Evolutionary conservation across 495 filamentous ascomycete genomes (phyloP).

Genomic region (Darksidea phi): DNA sequence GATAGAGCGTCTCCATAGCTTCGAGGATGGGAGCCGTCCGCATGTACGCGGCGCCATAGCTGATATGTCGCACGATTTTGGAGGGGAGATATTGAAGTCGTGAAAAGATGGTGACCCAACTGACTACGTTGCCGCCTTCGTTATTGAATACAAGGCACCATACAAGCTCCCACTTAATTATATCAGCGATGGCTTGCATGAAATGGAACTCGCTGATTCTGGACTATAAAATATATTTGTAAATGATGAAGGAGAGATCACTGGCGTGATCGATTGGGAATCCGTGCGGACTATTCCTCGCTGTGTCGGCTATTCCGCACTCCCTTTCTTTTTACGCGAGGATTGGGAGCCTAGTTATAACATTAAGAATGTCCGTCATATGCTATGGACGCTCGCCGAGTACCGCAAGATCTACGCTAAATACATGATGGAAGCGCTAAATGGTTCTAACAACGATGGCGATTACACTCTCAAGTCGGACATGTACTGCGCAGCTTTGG

Average conservation of each 20-base stretch:
- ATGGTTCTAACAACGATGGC: too few relatives aligned
- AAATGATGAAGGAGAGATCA: constrained; percentile 1
- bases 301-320: constrained; percentile 3
- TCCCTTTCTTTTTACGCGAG: constrained; percentile 13
- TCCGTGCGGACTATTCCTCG: constrained; percentile 10
- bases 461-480: too few relatives aligned
- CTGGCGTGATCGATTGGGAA: constrained; percentile 27
- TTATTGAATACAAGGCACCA: too few relatives aligned
- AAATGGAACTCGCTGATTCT: constrained; percentile 11
- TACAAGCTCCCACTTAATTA: too few relatives aligned
- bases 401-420: constrained; percentile 12
- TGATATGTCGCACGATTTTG: too few relatives aligned
- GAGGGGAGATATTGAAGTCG: too few relatives aligned
- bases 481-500: too few relatives aligned
- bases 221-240: constrained; percentile 15
- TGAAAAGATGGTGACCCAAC: too few relatives aligned
- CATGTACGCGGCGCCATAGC: too few relatives aligned
- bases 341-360: constrained; percentile 12
- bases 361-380: not conserved
- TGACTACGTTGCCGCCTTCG: too few relatives aligned
- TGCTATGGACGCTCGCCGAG: not conserved
- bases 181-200: constrained; percentile 2
- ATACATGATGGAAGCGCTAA: constrained; percentile 1
- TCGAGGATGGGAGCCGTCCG: too few relatives aligned
- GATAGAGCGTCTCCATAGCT: too few relatives aligned